Evolutionary conservation across 2,329 filamentous ascomycete species (phyloP).

Genomic region (Trichoderma lentiforme): DNA sequence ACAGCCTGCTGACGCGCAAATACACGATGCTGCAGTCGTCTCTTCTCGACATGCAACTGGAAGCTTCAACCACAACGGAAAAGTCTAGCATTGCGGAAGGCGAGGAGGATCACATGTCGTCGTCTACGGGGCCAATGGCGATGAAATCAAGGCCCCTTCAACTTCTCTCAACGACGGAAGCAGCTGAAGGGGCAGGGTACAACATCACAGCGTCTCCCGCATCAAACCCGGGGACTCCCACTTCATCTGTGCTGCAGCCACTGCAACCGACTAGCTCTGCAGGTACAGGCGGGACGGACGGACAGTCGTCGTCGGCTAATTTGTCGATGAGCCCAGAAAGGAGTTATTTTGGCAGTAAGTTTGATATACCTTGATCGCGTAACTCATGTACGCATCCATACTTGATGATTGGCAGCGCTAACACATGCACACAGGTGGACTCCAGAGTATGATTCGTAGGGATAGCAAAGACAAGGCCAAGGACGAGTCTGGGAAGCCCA

Average conservation of each 20-base stretch:
- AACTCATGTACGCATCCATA: background rate
- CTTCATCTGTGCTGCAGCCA: constrained; percentile 28
- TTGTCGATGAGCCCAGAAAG: constrained; percentile 37
- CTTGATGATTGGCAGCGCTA: background rate
- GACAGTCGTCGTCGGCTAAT: constrained; percentile 26
- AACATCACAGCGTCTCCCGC: constrained; percentile 44
- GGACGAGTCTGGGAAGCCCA: constrained; percentile 37
- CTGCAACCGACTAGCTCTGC: constrained; percentile 40
- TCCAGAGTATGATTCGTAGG: constrained; percentile 47
- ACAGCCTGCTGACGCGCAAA: constrained; percentile 48
- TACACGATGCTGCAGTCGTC: constrained; percentile 51
- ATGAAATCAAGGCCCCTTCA: constrained; percentile 38
- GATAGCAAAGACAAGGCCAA: constrained; percentile 48
- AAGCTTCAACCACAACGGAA: constrained; percentile 23
- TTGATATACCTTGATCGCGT: background rate
- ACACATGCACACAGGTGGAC: constrained; percentile 37
- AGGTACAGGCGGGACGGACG: constrained; percentile 34
- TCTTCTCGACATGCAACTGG: constrained; percentile 46
- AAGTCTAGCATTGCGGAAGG: constrained; percentile 25
- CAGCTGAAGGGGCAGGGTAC: constrained; percentile 40
- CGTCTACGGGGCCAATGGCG: constrained; percentile 38
- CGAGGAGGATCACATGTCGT: constrained; percentile 36
- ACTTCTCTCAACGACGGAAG: constrained; percentile 45
- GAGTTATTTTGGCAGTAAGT: constrained; percentile 46
- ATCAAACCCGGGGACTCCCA: constrained; percentile 29